Evolutionary conservation across 352 stramenopile species (phyloP).

Genomic region (Globisporangium cystogenes): DNA sequence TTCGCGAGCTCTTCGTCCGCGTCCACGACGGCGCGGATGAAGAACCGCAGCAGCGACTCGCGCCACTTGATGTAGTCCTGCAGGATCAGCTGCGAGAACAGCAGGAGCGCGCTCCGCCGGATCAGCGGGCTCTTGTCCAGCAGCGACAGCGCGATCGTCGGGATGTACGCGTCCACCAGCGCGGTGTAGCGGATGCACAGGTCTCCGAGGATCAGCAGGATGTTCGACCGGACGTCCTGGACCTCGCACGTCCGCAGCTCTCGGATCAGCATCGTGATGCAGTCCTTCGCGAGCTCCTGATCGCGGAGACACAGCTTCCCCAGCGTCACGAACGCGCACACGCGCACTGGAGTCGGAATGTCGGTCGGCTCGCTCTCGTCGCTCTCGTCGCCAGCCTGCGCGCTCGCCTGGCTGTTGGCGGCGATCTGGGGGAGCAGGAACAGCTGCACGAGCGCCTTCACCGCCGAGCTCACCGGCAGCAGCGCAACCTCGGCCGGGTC

Average conservation of each 20-base stretch:
- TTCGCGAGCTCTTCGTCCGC: slow-evolving; percentile 90
- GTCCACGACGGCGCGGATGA: slow-evolving; percentile 93
- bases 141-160: slow-evolving; percentile 93
- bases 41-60: slow-evolving; percentile 93
- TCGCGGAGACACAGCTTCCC: slow-evolving; percentile 96
- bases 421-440: slow-evolving; percentile 71
- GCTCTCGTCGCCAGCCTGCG: slow-evolving; percentile 13
- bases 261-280: slow-evolving; percentile 93
- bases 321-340: slow-evolving; percentile 92
- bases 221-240: slow-evolving; percentile 94
- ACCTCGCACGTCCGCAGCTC: slow-evolving; percentile 84
- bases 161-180: slow-evolving; percentile 94
- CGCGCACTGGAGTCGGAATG: slow-evolving; percentile 78
- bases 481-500: slow-evolving; percentile 35
- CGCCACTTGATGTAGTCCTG: slow-evolving; percentile 99
- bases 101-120: slow-evolving; percentile 92
- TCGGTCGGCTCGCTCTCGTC: slow-evolving; percentile 22
- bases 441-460: slow-evolving; percentile 69
- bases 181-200: slow-evolving; percentile 96
- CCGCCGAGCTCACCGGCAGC: slow-evolving; percentile 34
- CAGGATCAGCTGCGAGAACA: slow-evolving; percentile 95
- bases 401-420: slow-evolving; percentile 6
- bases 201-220: slow-evolving; percentile 95
- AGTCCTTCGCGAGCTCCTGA: slow-evolving; percentile 90
- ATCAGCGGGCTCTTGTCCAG: slow-evolving; percentile 85